Evolutionary conservation across 1,139 yeast species (phyloP), one percentile per base, ranked within the genome.

Genomic region (Barnettozyma hawaiiensis): DNA sequence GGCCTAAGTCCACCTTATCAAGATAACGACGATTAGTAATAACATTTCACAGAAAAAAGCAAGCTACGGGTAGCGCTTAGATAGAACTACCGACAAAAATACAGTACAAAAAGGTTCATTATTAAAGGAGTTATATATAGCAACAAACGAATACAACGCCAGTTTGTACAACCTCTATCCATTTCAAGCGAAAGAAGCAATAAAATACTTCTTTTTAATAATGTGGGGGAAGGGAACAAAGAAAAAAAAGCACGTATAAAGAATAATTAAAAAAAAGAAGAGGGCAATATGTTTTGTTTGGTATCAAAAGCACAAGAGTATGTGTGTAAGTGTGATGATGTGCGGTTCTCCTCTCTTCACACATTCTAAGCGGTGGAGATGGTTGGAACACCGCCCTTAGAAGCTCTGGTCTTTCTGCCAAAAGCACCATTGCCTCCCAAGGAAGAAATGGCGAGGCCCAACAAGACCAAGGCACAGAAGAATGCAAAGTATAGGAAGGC

Each of bases 401-500:
- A 75, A 48, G 69, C 23, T 21, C 35, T 64, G 50, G 67, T 64
- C 50, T 70, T 65, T 48, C 76, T 61, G 50, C 90, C 83, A 61
- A 87, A 82, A 58, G 85, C 76, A 52, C 97, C 97, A 57, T 86
- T 82, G 65, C 73, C 71, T 60, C 74, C 42, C 48, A 85, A 71
- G 47, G 76, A 68, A 51, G 79, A 56, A 50, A 73, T 58, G 50
- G 92, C 79, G 69, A 85, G 72, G 48, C 75, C 72, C 51, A 79
- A 64, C 49, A 90, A 77, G 59, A 75, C 85, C 55, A 87, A 67
- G 64, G 86, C 83, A 63, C 82, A 69, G 62, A 81, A 79, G 73
- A 84, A 80, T 48, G 94, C 74, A 66, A 92, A 81, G 82, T 79
- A 92, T 61, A 89, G 76, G 82, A 92, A 92, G 50, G 96, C 96